Base-by-base conservation (phyloP, 2,329 filamentous ascomycete species). In the Pseudocercospora vitis region DNA sequence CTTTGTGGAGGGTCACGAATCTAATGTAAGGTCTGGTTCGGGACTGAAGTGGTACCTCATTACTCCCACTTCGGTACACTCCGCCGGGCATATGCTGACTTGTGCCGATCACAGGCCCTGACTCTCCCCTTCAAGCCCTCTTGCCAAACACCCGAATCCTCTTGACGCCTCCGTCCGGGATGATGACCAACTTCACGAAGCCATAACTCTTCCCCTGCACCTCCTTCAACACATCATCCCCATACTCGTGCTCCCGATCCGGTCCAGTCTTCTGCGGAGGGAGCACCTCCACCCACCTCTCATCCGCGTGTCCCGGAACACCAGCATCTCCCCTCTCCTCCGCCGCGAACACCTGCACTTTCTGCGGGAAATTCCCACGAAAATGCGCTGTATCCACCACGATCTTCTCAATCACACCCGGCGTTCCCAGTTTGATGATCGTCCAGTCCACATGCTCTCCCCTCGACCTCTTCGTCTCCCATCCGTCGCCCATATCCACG, bases 91-190 rank as follows among this genome's bases (percentile, higher is more conserved):
- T n/a, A n/a, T n/a, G n/a, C n/a, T n/a, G n/a, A n/a, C n/a, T n/a
- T n/a, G n/a, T n/a, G n/a, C n/a, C n/a, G n/a, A n/a, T n/a, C n/a
- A n/a, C n/a, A n/a, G n/a, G n/a, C n/a, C n/a, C n/a, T n/a, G n/a
- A n/a, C n/a, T n/a, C n/a, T 29, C 26, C 26, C 6, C 33, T 21
- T 39, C 49, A 57, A 9, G 28, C 58, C 26, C 56, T 62, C 31
- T 80, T 84, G 2, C 87, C 89, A 70, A 88, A 85, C 1, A 92
- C 83, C 40, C 90, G 82, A 61, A 96, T 81, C 60, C 91, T 79
- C 82, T 95, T 96, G 2, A 96, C 88, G 19, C 92, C 91, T 28
- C 92, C 91, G 71, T 97, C 91, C 0, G 92, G 92, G 63, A 96
- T 89, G 69, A 96, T 94, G 28, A 89, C 88, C 69, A 97, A 77